Conservation (phyloP, 1,139 yeast genomes). For the Yamadazyma siamensis region DNA sequence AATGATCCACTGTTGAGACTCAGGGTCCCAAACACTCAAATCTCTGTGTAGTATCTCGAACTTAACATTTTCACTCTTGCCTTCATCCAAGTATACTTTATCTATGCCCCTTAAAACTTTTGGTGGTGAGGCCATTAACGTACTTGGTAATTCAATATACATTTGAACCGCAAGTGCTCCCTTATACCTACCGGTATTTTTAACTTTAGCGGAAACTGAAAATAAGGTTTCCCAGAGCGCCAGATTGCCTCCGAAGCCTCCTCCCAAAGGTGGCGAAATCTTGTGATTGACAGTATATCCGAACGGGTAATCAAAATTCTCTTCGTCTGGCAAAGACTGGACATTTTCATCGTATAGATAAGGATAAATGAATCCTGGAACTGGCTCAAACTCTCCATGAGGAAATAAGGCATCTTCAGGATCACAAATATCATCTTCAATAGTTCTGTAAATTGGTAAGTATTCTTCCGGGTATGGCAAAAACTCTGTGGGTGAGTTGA, state of each 20-base stretch:
- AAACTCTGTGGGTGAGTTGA: slow-evolving; percentile 43
- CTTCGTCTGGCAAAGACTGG: slow-evolving; percentile 35
- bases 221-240: slow-evolving; percentile 47
- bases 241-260: slow-evolving; percentile 53
- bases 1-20: slow-evolving; percentile 58
- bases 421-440: slow-evolving; percentile 49
- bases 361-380: slow-evolving; percentile 53
- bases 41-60: slow-evolving; percentile 55
- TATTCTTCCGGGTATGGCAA: slow-evolving; percentile 51
- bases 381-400: slow-evolving; percentile 48
- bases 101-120: slow-evolving; percentile 58
- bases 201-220: slow-evolving; percentile 44
- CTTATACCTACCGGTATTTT: slow-evolving; percentile 47
- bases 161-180: slow-evolving; percentile 58
- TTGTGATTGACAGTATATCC: slow-evolving; percentile 45
- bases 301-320: slow-evolving; percentile 47
- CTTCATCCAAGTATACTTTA: slow-evolving; percentile 49
- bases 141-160: slow-evolving; percentile 54
- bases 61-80: slow-evolving; percentile 31
- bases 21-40: slow-evolving; percentile 57
- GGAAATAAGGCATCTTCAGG: slow-evolving; percentile 59
- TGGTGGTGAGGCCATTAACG: slow-evolving; percentile 42
- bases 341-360: slow-evolving; percentile 47
- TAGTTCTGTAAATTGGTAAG: slow-evolving; percentile 34
- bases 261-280: slow-evolving; percentile 43